Conservation (phyloP, 805 yeast species). For the Priceomyces carsonii region DNA sequence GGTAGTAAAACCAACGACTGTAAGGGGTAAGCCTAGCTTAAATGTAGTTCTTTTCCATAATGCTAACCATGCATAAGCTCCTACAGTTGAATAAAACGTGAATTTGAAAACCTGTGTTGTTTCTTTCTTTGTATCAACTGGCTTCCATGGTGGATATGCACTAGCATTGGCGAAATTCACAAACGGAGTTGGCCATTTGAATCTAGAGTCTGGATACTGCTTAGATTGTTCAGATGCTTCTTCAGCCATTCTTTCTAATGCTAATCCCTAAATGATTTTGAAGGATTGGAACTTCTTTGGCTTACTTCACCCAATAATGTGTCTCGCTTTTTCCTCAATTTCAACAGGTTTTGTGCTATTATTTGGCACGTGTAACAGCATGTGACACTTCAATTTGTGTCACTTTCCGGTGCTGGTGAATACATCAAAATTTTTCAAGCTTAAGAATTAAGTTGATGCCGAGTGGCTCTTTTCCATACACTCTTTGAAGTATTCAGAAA, state of each 20-base stretch:
- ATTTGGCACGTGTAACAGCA: constrained; percentile 1
- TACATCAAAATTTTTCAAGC: too few relatives aligned
- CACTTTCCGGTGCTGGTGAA: too few relatives aligned
- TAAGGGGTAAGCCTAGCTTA: constrained; percentile 39
- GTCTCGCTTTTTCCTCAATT: constrained; percentile 4
- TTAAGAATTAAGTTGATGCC: too few relatives aligned
- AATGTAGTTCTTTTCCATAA: constrained; percentile 44
- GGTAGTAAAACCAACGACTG: constrained; percentile 46
- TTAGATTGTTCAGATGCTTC: constrained; percentile 6
- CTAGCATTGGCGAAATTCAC: constrained; percentile 36
- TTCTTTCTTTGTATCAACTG: constrained; percentile 55
- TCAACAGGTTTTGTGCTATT: constrained; percentile 6
- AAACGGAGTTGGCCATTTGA: constrained; percentile 44
- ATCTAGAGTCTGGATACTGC: constrained; percentile 35
- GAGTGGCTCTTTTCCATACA: too few relatives aligned
- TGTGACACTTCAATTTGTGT: constrained; percentile 4
- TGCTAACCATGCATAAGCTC: constrained; percentile 50
- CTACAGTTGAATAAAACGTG: constrained; percentile 47
- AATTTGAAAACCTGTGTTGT: constrained; percentile 49
- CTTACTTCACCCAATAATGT: constrained; percentile 3
- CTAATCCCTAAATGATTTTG: too few relatives aligned
- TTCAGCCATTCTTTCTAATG: constrained; percentile 11
- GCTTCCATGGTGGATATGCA: constrained; percentile 50
- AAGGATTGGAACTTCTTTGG: too few relatives aligned
- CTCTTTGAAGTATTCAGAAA: too few relatives aligned